Evolutionary conservation across 1,284 basidiomycete genomes (phyloP).

Genomic region (Psilocybe mexicana): DNA sequence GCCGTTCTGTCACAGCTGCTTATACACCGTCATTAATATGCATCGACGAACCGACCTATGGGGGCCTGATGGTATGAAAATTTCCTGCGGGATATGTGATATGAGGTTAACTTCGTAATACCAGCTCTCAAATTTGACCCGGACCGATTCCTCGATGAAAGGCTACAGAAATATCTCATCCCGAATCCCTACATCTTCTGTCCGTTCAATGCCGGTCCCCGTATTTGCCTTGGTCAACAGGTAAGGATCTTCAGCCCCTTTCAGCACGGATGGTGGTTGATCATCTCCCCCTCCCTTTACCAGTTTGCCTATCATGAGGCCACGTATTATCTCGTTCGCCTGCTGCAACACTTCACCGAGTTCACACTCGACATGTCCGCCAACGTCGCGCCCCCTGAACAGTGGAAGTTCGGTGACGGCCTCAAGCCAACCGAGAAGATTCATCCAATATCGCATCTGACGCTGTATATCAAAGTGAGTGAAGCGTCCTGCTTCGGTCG

Average conservation of each 20-base stretch:
- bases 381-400: constrained; percentile 34
- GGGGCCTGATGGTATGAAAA: constrained; percentile 43
- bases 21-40: constrained; percentile 34
- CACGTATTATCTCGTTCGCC: constrained; percentile 35
- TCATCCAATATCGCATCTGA: constrained; percentile 38
- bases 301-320: constrained; percentile 31
- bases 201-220: constrained; percentile 58
- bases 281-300: neutral
- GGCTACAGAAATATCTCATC: constrained; percentile 48
- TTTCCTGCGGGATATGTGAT: neutral
- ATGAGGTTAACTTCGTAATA: constrained; percentile 28
- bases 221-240: constrained; percentile 58
- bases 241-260: constrained; percentile 18
- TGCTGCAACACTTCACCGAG: constrained; percentile 44
- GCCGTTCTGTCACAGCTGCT: constrained; percentile 13
- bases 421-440: constrained; percentile 38
- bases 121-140: constrained; percentile 55
- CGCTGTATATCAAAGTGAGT: constrained; percentile 40
- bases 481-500: neutral
- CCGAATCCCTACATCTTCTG: constrained; percentile 60
- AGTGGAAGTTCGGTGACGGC: constrained; percentile 30
- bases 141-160: constrained; percentile 55
- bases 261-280: neutral
- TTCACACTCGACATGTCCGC: constrained; percentile 43
- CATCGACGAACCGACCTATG: constrained; percentile 44